phyloP scores from a whole-genome alignment of 176 grass and related monocot genomes.

The Carex myosuroides region DNA sequence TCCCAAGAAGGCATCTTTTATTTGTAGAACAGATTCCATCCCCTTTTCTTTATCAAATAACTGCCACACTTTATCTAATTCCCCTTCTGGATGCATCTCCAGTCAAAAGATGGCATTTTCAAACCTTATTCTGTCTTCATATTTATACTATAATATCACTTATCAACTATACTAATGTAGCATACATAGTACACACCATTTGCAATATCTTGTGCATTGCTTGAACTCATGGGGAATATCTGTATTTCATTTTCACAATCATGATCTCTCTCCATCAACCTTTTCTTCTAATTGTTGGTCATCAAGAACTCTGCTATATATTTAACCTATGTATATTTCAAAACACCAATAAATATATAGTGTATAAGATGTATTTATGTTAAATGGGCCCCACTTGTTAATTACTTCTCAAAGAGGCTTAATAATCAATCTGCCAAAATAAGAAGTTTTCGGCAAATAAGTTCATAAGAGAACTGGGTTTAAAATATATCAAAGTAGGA shows the following conservation, averaged over 20 bases:
- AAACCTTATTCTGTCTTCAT: conserved; percentile 21
- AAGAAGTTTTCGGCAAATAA: conserved; percentile 15
- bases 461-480: conserved; percentile 20
- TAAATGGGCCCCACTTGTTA: neutral
- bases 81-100: conserved; percentile 64
- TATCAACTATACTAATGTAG: conserved; percentile 12
- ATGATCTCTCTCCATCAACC: neutral
- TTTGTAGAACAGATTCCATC: conserved; percentile 43
- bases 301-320: neutral
- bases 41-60: conserved; percentile 47
- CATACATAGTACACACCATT: conserved; percentile 4
- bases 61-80: conserved; percentile 40
- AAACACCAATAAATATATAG: neutral
- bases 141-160: conserved; percentile 23
- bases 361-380: neutral
- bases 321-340: neutral
- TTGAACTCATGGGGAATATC: neutral
- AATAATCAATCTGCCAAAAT: neutral
- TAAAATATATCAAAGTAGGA: conserved; percentile 31
- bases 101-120: conserved; percentile 77
- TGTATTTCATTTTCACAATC: neutral
- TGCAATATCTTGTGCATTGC: conserved; percentile 25
- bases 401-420: neutral
- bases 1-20: conserved; percentile 56
- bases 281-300: neutral